Base-by-base conservation (phyloP, 2,329 filamentous ascomycete species). In the Cladosporium sp. region DNA sequence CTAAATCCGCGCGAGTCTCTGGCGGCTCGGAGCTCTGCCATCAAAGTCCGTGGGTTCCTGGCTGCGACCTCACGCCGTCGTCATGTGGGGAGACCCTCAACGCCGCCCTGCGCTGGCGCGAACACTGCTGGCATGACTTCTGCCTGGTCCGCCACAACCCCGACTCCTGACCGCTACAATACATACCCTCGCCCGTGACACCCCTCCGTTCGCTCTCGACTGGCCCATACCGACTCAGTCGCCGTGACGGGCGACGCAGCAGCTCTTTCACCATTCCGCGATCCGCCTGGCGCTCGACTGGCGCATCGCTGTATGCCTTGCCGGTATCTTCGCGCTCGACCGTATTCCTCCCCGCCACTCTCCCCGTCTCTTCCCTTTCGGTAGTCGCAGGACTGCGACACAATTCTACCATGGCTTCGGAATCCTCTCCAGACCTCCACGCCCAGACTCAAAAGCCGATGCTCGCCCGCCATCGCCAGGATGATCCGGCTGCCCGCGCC, bases 401-500 rank as follows among this genome's bases (percentile, higher is more conserved):
- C 28, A 54, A 62, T 53, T 50, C 59, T 43, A 68, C 65, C 52
- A 69, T 70, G 66, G 60, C 66, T 9, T 65, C 64, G 1, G 59
- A 61, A 41, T 53, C 43, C 49, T 52, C 43, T 44, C 40, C 55
- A 46, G 28, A 54, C 56, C 19, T 53, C 28, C 46, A 49, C 16
- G 46, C 46, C 18, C 42, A 19, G 52, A 53, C 54, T 4, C 60
- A 63, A 46, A 63, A 62, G 49, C 56, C 65, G n/a, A 65, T 67
- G 64, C 62, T 70, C 14, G 67, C 67, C 8, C 59, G 66, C 4
- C 64, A 69, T 33, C 64, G 68, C 19, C 57, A 57, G 16, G 58
- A 65, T 43, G 62, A 65, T 31, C 59, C 57, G 33, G 58, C 58
- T 13, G 55, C 54, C 22, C 49, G 43, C n/a, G 46, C 51, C 45